Evolutionary conservation across 305 asterid species (phyloP).

Genomic region (Withania somnifera): DNA sequence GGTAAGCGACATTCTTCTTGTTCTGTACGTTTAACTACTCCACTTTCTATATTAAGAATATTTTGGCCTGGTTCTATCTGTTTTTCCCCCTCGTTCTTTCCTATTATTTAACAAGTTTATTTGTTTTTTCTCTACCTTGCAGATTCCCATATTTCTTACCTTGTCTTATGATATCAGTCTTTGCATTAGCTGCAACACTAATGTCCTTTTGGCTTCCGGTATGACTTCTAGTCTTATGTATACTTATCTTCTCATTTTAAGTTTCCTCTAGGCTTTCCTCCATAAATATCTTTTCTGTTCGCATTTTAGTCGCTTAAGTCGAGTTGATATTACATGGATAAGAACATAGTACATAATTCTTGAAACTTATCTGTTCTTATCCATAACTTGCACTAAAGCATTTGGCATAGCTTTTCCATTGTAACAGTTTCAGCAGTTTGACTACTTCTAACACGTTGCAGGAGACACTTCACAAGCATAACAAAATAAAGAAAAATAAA

Average conservation of each 20-base stretch:
- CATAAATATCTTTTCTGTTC: no score
- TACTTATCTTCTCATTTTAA: no score
- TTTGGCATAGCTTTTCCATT: not conserved
- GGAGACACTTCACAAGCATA: constrained; percentile 75
- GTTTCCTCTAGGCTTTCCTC: no score
- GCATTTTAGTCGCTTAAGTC: not conserved
- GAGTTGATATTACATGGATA: not conserved
- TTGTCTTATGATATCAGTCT: constrained; percentile 49
- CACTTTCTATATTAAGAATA: not conserved
- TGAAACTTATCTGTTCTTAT: not conserved
- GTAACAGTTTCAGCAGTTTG: not conserved
- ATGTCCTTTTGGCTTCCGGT: constrained; percentile 63
- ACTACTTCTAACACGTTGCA: constrained; percentile 12
- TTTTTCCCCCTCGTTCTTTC: not conserved
- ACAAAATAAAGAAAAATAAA: not conserved
- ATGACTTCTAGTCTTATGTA: constrained; percentile 9
- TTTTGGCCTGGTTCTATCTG: no score
- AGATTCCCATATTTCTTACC: constrained; percentile 76
- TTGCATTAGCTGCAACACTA: constrained; percentile 39
- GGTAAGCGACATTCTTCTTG: not conserved
- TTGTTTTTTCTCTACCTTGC: not conserved
- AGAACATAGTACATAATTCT: not conserved
- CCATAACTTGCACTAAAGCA: not conserved
- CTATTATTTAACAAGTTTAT: not conserved
- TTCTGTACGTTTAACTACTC: not conserved